Conservation (phyloP, 371 early-diverging fungal genomes). For the Cokeromyces recurvatus region DNA sequence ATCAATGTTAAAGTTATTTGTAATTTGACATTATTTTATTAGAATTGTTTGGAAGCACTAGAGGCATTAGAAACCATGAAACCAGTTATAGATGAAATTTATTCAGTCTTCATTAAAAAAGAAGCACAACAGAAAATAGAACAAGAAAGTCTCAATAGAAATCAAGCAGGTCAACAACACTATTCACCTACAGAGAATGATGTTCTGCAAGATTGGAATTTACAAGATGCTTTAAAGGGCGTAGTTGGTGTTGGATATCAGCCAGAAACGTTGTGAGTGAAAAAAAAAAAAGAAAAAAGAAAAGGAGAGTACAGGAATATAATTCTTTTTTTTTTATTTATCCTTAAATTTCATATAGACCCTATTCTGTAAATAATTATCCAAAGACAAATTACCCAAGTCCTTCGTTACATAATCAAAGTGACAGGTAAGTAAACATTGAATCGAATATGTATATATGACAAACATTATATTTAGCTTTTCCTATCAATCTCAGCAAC, state of each 20-base stretch:
- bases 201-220: conserved; percentile 24
- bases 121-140: conserved; percentile 2
- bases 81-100: conserved; percentile 25
- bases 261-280: not conserved
- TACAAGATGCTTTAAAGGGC: conserved; percentile 43
- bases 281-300: not conserved
- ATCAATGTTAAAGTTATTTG: no score
- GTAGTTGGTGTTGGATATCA: conserved; percentile 34
- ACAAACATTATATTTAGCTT: no score
- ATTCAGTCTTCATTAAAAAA: conserved; percentile 16
- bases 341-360: no score
- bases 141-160: conserved; percentile 2
- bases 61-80: conserved; percentile 45
- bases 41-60: conserved; percentile 48
- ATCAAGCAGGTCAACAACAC: conserved; percentile 2
- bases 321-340: no score
- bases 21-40: no score
- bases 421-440: conserved; percentile 34
- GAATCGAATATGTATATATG: no score
- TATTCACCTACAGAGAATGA: not conserved
- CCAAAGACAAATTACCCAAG: conserved; percentile 22
- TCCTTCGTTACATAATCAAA: conserved; percentile 19
- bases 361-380: no score
- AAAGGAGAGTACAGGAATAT: no score
- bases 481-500: no score